Conservation (phyloP, 106 monocot species). For the Dendrobium catenatum region DNA sequence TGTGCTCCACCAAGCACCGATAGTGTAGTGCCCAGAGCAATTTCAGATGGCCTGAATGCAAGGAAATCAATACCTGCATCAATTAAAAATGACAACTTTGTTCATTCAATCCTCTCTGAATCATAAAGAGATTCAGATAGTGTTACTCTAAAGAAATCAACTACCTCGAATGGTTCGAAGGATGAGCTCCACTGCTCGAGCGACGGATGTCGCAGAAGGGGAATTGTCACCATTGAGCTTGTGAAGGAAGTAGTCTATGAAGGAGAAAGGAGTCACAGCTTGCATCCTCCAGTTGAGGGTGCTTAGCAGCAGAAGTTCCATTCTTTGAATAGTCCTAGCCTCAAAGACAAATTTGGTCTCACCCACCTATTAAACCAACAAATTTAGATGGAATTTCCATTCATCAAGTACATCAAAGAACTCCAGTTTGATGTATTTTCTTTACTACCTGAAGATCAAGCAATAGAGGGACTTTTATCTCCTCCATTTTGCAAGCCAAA, state of each 20-base stretch:
- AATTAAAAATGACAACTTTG: neutral
- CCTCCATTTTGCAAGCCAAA: slow-evolving; percentile 82
- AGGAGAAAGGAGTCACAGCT: slow-evolving; percentile 88
- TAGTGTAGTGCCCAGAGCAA: slow-evolving; percentile 58
- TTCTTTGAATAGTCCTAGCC: slow-evolving; percentile 83
- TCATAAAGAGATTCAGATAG: neutral
- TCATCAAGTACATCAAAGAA: neutral
- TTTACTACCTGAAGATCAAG: slow-evolving; percentile 68
- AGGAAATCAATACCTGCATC: slow-evolving; percentile 45
- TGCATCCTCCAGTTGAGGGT: slow-evolving; percentile 94
- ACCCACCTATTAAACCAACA: slow-evolving; percentile 34
- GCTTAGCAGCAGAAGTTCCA: slow-evolving; percentile 90
- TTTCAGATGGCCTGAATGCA: slow-evolving; percentile 66
- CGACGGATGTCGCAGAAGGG: slow-evolving; percentile 22
- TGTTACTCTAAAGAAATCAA: neutral
- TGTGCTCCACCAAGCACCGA: slow-evolving; percentile 24
- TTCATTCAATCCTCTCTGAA: neutral
- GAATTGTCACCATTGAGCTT: slow-evolving; percentile 37
- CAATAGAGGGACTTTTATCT: slow-evolving; percentile 49
- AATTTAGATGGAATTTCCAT: neutral
- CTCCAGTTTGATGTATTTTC: neutral
- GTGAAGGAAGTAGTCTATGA: slow-evolving; percentile 80
- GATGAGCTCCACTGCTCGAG: slow-evolving; percentile 47
- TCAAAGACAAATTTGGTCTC: slow-evolving; percentile 75
- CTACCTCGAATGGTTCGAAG: slow-evolving; percentile 61